Evolutionary conservation across 139 green algal species (phyloP).

Genomic region (Diplosphaera chodatii): DNA sequence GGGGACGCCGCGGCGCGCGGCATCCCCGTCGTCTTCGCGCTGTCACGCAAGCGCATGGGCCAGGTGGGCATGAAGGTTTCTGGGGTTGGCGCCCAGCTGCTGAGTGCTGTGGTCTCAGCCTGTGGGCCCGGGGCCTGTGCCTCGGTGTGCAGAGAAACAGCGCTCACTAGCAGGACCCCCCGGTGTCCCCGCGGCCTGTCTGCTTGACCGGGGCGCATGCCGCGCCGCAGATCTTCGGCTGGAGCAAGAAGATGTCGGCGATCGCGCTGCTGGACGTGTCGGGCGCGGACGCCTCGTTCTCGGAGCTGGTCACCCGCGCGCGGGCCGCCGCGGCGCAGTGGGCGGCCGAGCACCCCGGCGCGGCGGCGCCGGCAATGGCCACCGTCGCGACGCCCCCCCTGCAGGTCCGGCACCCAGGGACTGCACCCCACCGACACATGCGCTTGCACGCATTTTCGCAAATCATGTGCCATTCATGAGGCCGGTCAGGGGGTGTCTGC

Average conservation of each 20-base stretch:
- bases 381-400: not conserved
- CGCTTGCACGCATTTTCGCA: too few species aligned
- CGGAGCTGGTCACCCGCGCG: constrained; percentile 30
- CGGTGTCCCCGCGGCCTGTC: too few species aligned
- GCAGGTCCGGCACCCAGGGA: not conserved
- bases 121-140: too few species aligned
- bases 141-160: too few species aligned
- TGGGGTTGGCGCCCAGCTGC: too few species aligned
- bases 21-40: constrained; percentile 60
- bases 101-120: too few species aligned
- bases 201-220: too few species aligned
- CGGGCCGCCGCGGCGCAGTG: constrained; percentile 18
- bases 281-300: constrained; percentile 37
- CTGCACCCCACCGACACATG: too few species aligned
- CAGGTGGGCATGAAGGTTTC: constrained; percentile 18
- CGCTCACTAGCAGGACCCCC: too few species aligned
- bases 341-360: constrained; percentile 3
- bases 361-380: not conserved
- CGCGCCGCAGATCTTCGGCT: constrained; percentile 57
- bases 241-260: constrained; percentile 68
- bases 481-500: too few species aligned
- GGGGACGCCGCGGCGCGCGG: constrained; percentile 18
- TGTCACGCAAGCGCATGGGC: constrained; percentile 73
- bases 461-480: too few species aligned
- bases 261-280: constrained; percentile 61